These are phyloP conservation scores for Hemerocallis citrina DNA, from an alignment of 106 monocot genomes.

Conservation along the genomic window DNA sequence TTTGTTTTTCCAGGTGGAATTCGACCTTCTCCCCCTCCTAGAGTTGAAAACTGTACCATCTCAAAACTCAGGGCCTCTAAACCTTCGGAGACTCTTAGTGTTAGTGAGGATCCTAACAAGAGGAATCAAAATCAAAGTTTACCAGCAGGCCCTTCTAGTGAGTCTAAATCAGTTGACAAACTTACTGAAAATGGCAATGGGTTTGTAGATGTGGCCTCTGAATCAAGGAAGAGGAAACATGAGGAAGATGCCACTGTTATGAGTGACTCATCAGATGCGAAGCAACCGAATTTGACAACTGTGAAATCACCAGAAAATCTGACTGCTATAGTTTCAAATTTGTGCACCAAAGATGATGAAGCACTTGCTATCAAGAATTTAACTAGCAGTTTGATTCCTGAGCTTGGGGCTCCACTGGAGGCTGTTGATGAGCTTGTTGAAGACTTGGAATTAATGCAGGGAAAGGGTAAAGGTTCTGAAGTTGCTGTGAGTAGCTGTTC, in stretches of 20 bases:
- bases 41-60: conserved; percentile 11
- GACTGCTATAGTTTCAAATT: neutral
- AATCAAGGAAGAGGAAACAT: conserved; percentile 37
- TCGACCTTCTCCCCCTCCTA: conserved; percentile 49
- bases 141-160: neutral
- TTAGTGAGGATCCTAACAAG: conserved; percentile 14
- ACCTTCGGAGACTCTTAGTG: neutral
- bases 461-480: conserved; percentile 17
- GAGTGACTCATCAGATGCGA: conserved; percentile 10
- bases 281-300: neutral
- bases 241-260: conserved; percentile 7
- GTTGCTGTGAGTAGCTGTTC: neutral
- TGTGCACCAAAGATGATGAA: conserved; percentile 33
- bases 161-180: conserved; percentile 4
- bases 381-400: conserved; percentile 12
- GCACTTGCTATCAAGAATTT: conserved; percentile 42
- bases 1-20: conserved; percentile 89
- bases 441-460: conserved; percentile 14
- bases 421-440: conserved; percentile 54
- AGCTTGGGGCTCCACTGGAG: conserved; percentile 7
- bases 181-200: conserved; percentile 6
- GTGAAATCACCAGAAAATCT: conserved; percentile 8
- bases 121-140: conserved; percentile 6
- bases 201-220: conserved; percentile 6
- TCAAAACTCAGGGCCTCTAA: conserved; percentile 17